Evolutionary conservation across 2,329 filamentous ascomycete genomes (phyloP).

Genomic region (Onygena corvina): DNA sequence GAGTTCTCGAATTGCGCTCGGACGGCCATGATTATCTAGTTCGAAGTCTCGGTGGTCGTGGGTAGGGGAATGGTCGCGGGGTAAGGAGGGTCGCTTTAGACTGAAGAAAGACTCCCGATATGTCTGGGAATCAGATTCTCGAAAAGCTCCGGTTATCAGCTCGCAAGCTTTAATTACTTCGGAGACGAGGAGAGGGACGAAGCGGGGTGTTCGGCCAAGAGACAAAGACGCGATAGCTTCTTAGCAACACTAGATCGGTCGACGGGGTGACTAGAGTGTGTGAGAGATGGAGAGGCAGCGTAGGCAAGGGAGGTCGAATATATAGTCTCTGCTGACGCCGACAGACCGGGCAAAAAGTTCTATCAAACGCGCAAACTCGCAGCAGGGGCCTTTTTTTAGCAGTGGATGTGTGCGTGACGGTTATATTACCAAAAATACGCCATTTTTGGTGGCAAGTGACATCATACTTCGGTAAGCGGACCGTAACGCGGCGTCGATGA

Average conservation of each 20-base stretch:
- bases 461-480: background rate
- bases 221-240: background rate
- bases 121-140: background rate
- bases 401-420: slow-evolving; percentile 1
- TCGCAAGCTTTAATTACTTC: background rate
- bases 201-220: slow-evolving; percentile 1
- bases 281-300: background rate
- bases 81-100: background rate
- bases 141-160: background rate
- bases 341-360: background rate
- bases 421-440: slow-evolving; percentile 2
- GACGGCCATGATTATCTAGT: slow-evolving; percentile 32
- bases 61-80: background rate
- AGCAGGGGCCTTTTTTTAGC: background rate
- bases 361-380: background rate
- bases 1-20: slow-evolving; percentile 41
- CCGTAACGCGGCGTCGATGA: background rate
- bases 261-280: background rate
- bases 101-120: background rate
- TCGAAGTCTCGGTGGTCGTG: background rate
- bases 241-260: background rate
- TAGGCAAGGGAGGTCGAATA: background rate
- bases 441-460: slow-evolving; percentile 1
- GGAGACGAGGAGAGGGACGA: background rate
- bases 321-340: background rate